phyloP scores from a whole-genome alignment of 1,139 yeast species.

The Sugiyamaella xylanicola region DNA sequence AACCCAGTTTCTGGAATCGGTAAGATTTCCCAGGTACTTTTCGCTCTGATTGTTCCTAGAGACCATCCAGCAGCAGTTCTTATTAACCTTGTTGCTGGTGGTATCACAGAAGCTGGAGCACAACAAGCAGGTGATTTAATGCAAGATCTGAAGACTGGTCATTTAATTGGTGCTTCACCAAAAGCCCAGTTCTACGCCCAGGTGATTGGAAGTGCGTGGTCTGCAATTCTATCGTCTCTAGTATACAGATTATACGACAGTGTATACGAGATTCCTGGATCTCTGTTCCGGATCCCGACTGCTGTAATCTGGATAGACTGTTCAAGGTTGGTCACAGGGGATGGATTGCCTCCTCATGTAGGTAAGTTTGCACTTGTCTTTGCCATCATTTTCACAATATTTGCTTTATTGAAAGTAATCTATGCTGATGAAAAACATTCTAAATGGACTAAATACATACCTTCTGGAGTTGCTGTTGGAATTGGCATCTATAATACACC shows the following conservation, averaged over 20 bases:
- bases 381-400: conserved; percentile 66
- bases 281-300: conserved; percentile 83
- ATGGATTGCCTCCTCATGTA: conserved; percentile 83
- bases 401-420: conserved; percentile 54
- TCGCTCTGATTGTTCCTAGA: conserved; percentile 79
- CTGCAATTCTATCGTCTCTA: conserved; percentile 72
- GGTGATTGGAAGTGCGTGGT: conserved; percentile 81
- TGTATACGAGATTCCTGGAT: conserved; percentile 83
- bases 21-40: conserved; percentile 82
- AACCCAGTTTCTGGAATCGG: conserved; percentile 98
- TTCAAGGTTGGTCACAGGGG: conserved; percentile 87
- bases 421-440: conserved; percentile 44
- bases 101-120: conserved; percentile 97
- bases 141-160: conserved; percentile 97
- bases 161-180: conserved; percentile 88
- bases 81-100: conserved; percentile 90
- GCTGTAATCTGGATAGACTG: conserved; percentile 97
- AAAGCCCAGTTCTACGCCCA: conserved; percentile 90
- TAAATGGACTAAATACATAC: conserved; percentile 60
- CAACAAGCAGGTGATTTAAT: conserved; percentile 98
- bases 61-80: conserved; percentile 78
- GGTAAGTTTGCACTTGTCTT: conserved; percentile 63
- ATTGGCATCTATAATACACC: conserved; percentile 95
- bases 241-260: conserved; percentile 81
- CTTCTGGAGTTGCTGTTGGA: conserved; percentile 96